Base-by-base conservation (phyloP, 1,284 basidiomycete genomes). In the Takashimella tepidaria region DNA sequence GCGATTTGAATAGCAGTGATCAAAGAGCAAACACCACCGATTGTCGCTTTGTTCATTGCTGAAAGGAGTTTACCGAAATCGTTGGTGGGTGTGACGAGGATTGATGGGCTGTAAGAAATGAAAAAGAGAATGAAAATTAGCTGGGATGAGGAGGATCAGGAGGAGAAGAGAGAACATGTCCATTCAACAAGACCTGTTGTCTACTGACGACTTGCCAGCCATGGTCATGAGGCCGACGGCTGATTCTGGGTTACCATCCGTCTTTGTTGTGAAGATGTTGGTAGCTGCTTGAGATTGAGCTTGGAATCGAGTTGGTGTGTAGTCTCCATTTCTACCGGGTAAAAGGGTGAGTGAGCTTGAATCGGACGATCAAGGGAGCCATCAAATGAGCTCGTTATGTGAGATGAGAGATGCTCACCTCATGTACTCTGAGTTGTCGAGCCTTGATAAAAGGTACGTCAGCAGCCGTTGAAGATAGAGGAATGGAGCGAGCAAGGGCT, bases 151-250 rank as follows among this genome's bases (percentile, higher is more conserved):
- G 16, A 8, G 31, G 31, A 37, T 16, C 10, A 16, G 31, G 31
- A n/a, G n/a, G 10, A 27, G 26, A 16, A 19, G 22, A 44, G 23
- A 11, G 26, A 44, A 11, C 8, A 16, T 25, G 20, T 22, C 23
- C 19, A 52, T 45, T 40, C 45, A 12, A 13, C 4, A 31, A 5
- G 47, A 23, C 19, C 25, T 45, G 22, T 16, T 27, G 27, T 24
- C 20, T 10, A 77, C 85, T 74, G 66, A 92, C 91, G 87, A 86
- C 77, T 92, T 92, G 51, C 89, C 88, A 23, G 92, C 95, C 89
- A 96, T 95, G 41, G 92, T 93, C 92, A 99, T 96, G 53, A 98
- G 77, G 5, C 95, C 95, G 50, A 97, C 92, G 13, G 91, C 92
- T 77, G 89, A 97, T 79, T 99, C 96, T 23, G 95, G 92, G 78